phyloP scores from a whole-genome alignment of 805 yeast genomes.

The Groenewaldozyma salmanticensis region DNA sequence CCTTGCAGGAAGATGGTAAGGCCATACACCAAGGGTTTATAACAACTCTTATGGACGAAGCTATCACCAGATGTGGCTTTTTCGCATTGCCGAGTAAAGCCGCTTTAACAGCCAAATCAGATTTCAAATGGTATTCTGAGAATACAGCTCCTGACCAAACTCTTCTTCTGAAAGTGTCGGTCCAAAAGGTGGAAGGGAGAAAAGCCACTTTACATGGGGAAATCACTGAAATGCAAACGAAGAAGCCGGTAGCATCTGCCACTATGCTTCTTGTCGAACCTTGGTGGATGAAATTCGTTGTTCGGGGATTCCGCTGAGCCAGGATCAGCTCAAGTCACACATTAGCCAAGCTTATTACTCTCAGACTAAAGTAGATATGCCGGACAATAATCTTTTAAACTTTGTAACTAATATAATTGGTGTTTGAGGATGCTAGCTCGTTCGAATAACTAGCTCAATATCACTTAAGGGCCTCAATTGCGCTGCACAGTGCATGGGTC shows the following conservation, averaged over 20 bases:
- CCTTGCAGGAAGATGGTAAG: conserved; percentile 32
- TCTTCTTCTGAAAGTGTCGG: conserved; percentile 55
- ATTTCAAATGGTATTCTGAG: conserved; percentile 41
- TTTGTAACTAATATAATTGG: too few species aligned
- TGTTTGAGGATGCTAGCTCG: too few species aligned
- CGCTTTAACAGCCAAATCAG: conserved; percentile 77
- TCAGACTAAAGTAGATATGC: too few species aligned
- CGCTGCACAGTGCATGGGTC: too few species aligned
- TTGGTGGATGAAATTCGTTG: conserved; percentile 69
- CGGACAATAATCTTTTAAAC: too few species aligned
- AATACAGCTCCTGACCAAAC: conserved; percentile 33
- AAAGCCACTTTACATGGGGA: conserved; percentile 62
- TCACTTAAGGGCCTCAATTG: too few species aligned
- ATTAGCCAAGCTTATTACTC: too few species aligned
- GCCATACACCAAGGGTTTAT: conserved; percentile 62
- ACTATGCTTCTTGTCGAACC: conserved; percentile 75
- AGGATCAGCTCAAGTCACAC: too few species aligned
- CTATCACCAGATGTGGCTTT: conserved; percentile 60
- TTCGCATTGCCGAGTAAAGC: conserved; percentile 59
- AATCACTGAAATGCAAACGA: conserved; percentile 36
- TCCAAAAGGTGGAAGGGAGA: conserved; percentile 54
- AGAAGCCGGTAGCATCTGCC: conserved; percentile 37
- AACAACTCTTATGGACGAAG: conserved; percentile 75
- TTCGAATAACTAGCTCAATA: too few species aligned
- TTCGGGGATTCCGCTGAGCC: conserved; percentile 32